phyloP scores from a whole-genome alignment of 768 basidiomycete genomes.

The Wakefieldia striispora region DNA sequence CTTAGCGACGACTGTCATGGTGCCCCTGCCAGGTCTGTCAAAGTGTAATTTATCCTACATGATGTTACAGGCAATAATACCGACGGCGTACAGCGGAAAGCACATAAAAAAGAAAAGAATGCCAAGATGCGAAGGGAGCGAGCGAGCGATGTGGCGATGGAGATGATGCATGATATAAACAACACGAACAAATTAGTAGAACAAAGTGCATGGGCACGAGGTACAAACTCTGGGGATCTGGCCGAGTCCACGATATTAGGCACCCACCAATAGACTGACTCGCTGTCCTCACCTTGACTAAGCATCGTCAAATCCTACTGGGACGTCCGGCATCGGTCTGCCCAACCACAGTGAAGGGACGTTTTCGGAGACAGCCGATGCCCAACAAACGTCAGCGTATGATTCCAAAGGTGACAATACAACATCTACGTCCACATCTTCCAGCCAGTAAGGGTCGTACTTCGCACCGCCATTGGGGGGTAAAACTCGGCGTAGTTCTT shows the following conservation, averaged over 20 bases:
- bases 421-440: conserved; percentile 27
- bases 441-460: conserved; percentile 29
- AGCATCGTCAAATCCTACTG: conserved; percentile 27
- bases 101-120: conserved; percentile 3
- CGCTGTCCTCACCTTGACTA: conserved; percentile 6
- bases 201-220: conserved; percentile 4
- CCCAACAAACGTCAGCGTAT: conserved; percentile 32
- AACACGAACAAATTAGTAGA: conserved; percentile 2
- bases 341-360: conserved; percentile 1
- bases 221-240: background rate
- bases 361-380: conserved; percentile 24
- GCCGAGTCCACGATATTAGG: background rate
- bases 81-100: background rate
- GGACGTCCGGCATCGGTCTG: conserved; percentile 27
- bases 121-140: conserved; percentile 4
- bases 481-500: conserved; percentile 26
- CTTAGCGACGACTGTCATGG: no score
- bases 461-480: conserved; percentile 7
- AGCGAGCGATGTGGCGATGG: background rate
- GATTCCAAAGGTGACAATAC: conserved; percentile 27
- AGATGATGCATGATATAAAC: background rate
- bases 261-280: background rate
- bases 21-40: background rate
- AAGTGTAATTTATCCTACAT: conserved; percentile 3
- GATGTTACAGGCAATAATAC: background rate